A percentile compares a stretch with the other conserved stretches of the same genome.
Conservation (phyloP, 106 monocot genomes). For the Dioscorea dumetorum region DNA sequence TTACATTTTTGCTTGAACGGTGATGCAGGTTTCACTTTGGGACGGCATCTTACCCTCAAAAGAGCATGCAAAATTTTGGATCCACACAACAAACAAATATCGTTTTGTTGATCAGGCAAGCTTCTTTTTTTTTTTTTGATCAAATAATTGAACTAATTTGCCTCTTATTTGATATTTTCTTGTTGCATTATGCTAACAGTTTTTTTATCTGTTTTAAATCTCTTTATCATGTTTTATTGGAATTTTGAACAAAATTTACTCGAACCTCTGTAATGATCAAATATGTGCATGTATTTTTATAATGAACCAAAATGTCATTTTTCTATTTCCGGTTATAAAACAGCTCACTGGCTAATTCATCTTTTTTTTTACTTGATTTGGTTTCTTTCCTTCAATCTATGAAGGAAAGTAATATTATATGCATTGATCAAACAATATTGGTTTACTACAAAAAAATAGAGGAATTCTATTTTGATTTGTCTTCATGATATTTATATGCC, state of each 20-base stretch:
- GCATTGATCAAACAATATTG: too few relatives aligned
- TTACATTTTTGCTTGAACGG: neutral
- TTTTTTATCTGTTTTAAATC: neutral
- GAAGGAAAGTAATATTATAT: neutral
- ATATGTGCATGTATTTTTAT: too few relatives aligned
- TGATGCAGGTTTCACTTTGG: slow-evolving; percentile 89
- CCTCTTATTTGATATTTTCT: neutral
- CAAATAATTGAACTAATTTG: too few relatives aligned
- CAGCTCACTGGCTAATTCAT: too few relatives aligned
- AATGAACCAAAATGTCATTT: too few relatives aligned
- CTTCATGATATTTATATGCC: too few relatives aligned
- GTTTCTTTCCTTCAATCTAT: neutral
- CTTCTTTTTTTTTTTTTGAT: neutral
- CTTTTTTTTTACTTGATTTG: neutral
- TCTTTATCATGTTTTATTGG: neutral
- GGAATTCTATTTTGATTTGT: too few relatives aligned
- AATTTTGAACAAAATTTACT: neutral
- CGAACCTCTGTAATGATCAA: too few relatives aligned
- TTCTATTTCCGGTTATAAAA: too few relatives aligned
- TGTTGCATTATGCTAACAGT: neutral
- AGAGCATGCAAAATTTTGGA: slow-evolving; percentile 76
- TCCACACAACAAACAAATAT: slow-evolving; percentile 91
- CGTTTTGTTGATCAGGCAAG: slow-evolving; percentile 91
- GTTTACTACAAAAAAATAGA: too few relatives aligned
- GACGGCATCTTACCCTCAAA: slow-evolving; percentile 89